phyloP scores from a whole-genome alignment of 768 basidiomycete genomes.

The Mycena venus region DNA sequence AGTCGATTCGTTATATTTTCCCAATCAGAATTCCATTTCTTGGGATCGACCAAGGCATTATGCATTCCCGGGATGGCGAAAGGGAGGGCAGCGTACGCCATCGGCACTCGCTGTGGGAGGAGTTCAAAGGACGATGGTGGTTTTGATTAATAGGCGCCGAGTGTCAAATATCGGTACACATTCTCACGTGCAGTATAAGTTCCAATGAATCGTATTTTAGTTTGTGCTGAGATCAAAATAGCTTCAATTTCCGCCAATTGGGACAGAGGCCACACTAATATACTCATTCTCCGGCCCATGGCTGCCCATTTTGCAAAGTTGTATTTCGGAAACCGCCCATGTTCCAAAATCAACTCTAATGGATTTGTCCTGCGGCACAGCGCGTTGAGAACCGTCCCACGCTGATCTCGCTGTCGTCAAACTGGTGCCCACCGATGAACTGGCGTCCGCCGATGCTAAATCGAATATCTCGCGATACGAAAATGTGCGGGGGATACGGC shows the following conservation, averaged over 20 bases:
- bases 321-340: slow-evolving; percentile 67
- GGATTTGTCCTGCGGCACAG: slow-evolving; percentile 11
- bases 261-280: slow-evolving; percentile 53
- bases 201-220: no score
- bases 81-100: neutral
- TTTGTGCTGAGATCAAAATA: no score
- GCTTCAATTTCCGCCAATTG: slow-evolving; percentile 1
- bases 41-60: slow-evolving; percentile 19
- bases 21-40: slow-evolving; percentile 32
- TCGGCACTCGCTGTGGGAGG: no score
- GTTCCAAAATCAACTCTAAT: slow-evolving; percentile 63
- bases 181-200: no score
- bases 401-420: no score
- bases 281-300: slow-evolving; percentile 74
- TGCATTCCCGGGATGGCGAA: slow-evolving; percentile 14
- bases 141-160: no score
- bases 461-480: slow-evolving; percentile 54
- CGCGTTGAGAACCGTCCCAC: no score
- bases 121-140: no score
- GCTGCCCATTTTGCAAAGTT: slow-evolving; percentile 82
- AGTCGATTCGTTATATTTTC: slow-evolving; percentile 12
- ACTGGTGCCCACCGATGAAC: neutral
- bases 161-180: no score
- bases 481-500: slow-evolving; percentile 45
- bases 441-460: neutral